Percentiles rank a stretch among this genome's conserved stretches.
Evolutionary conservation across 306 rosid genomes (phyloP).

Genomic region (Fragaria nilgerrensis): DNA sequence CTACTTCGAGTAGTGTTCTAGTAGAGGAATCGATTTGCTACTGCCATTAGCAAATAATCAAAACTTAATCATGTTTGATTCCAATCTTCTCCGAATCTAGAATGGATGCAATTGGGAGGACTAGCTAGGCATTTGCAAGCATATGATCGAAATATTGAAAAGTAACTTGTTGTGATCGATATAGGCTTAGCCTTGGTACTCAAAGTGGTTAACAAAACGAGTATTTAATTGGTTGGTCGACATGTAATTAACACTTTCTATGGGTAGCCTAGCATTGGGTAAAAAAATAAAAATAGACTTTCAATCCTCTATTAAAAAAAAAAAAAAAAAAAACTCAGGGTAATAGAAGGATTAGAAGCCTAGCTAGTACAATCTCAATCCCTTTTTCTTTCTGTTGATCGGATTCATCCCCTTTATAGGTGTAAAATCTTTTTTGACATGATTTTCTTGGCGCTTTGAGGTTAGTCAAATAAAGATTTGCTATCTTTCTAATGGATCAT

Average conservation of each 20-base stretch:
- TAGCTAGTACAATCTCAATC: neutral
- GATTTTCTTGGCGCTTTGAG: neutral
- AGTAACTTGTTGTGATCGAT: neutral
- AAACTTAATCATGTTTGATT: neutral
- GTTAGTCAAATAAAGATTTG: neutral
- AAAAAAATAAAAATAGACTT: too few species aligned
- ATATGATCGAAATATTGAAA: neutral
- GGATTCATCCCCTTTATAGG: neutral
- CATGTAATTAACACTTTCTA: neutral
- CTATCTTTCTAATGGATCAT: neutral
- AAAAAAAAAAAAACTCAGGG: too few species aligned
- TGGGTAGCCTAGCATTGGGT: too few species aligned
- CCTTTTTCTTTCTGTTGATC: neutral
- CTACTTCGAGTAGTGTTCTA: neutral
- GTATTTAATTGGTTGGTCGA: neutral
- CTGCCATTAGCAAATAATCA: neutral
- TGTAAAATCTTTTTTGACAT: neutral
- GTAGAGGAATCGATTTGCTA: neutral
- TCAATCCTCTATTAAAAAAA: too few species aligned
- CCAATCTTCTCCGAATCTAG: neutral
- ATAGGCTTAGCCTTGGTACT: neutral
- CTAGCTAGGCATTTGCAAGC: neutral
- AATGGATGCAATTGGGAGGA: neutral
- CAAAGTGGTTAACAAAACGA: neutral
- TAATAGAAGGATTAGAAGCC: too few species aligned